Evolutionary conservation across 148 eudicot species (phyloP).

Genomic region (Silene latifolia): DNA sequence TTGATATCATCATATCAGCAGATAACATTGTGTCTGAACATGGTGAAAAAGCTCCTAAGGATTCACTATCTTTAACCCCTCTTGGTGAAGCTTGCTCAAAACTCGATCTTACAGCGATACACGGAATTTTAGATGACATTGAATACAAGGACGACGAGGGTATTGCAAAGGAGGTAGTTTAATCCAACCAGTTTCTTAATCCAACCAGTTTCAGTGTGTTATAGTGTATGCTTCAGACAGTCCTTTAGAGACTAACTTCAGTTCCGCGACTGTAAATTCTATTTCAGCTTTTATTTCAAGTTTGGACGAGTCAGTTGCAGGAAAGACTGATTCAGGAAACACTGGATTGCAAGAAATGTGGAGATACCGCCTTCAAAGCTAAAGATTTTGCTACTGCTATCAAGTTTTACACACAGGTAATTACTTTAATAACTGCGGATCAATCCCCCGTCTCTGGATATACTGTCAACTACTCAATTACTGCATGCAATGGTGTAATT

Average conservation of each 20-base stretch:
- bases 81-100: conserved; percentile 77
- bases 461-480: too few species aligned
- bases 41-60: too few species aligned
- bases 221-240: too few species aligned
- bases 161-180: conserved; percentile 62
- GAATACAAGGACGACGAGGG: conserved; percentile 85
- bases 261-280: background rate
- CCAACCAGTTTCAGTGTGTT: too few species aligned
- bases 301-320: conserved; percentile 71
- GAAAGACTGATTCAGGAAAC: conserved; percentile 81
- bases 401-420: conserved; percentile 60
- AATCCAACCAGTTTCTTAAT: too few species aligned
- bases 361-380: conserved; percentile 60
- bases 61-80: conserved; percentile 50
- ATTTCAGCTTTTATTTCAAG: conserved; percentile 71
- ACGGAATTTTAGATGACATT: conserved; percentile 60
- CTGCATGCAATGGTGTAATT: too few species aligned
- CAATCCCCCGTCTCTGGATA: background rate
- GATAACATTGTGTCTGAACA: too few species aligned
- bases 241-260: too few species aligned
- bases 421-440: background rate
- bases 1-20: too few species aligned
- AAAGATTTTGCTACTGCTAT: conserved; percentile 64
- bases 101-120: conserved; percentile 75
- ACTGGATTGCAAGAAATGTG: conserved; percentile 61